Conservation (phyloP, 345 rosid genomes). For the Brassica nigra region DNA sequence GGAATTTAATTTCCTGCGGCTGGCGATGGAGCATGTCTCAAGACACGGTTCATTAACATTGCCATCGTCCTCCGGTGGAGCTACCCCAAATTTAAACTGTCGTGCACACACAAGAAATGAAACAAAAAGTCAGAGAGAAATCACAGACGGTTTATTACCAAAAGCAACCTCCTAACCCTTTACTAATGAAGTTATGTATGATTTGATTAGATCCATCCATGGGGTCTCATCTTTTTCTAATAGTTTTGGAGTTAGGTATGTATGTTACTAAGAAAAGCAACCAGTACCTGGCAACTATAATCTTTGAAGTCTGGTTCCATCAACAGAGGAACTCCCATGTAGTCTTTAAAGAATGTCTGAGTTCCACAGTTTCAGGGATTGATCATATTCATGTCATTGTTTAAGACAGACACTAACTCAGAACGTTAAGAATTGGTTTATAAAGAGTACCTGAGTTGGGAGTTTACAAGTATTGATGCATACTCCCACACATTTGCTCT, state of each 20-base stretch:
- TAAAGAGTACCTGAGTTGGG: constrained; percentile 75
- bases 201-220: background rate
- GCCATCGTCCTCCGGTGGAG: constrained; percentile 66
- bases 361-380: background rate
- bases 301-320: constrained; percentile 94
- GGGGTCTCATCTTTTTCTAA: constrained; percentile 1
- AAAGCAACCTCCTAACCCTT: background rate
- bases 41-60: constrained; percentile 72
- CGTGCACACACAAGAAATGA: background rate
- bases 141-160: background rate
- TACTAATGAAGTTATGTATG: background rate
- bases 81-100: constrained; percentile 84
- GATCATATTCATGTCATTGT: background rate
- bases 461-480: constrained; percentile 87
- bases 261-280: background rate
- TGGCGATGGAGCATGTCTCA: constrained; percentile 69
- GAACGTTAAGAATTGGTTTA: background rate
- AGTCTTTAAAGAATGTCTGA: constrained; percentile 78
- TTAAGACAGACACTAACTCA: background rate
- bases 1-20: constrained; percentile 40
- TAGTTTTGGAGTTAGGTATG: background rate
- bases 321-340: constrained; percentile 80
- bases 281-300: constrained; percentile 79
- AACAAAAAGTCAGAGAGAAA: background rate
- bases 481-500: constrained; percentile 88